A percentile compares a stretch with the other conserved stretches of the same genome.
Conservation (phyloP, 805 yeast genomes). For the Yamadazyma scolyti region DNA sequence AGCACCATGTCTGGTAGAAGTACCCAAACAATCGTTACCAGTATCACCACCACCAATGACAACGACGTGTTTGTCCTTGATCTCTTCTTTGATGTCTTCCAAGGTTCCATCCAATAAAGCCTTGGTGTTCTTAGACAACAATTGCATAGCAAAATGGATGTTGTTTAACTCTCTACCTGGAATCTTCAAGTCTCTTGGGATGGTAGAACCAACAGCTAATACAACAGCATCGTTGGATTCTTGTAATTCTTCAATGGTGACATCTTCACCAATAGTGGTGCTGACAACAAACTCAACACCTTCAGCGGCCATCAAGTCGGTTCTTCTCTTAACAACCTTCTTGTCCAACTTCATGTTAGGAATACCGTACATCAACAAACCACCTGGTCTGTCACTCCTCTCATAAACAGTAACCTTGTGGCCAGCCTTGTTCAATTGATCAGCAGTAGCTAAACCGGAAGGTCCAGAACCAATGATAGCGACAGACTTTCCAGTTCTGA, state of each 20-base stretch:
- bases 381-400: slow-evolving; percentile 94
- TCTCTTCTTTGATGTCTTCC: slow-evolving; percentile 65
- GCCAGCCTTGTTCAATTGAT: slow-evolving; percentile 95
- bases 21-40: slow-evolving; percentile 98
- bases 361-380: slow-evolving; percentile 96
- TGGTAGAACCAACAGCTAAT: slow-evolving; percentile 91
- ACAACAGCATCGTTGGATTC: slow-evolving; percentile 75
- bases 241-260: slow-evolving; percentile 67
- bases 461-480: slow-evolving; percentile 97
- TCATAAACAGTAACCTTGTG: slow-evolving; percentile 90
- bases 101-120: slow-evolving; percentile 80
- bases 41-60: slow-evolving; percentile 99
- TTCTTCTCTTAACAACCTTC: slow-evolving; percentile 86
- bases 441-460: slow-evolving; percentile 95
- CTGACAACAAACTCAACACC: slow-evolving; percentile 78
- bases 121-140: slow-evolving; percentile 80
- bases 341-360: slow-evolving; percentile 98
- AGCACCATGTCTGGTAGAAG: slow-evolving; percentile 96
- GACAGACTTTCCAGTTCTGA: slow-evolving; percentile 79
- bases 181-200: slow-evolving; percentile 90
- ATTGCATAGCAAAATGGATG: slow-evolving; percentile 92
- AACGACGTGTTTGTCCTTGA: slow-evolving; percentile 85
- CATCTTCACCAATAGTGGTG: slow-evolving; percentile 81
- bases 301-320: slow-evolving; percentile 85
- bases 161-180: slow-evolving; percentile 91